Evolutionary conservation across 2,329 filamentous ascomycete genomes (phyloP).

Genomic region (Xylariales sp.): DNA sequence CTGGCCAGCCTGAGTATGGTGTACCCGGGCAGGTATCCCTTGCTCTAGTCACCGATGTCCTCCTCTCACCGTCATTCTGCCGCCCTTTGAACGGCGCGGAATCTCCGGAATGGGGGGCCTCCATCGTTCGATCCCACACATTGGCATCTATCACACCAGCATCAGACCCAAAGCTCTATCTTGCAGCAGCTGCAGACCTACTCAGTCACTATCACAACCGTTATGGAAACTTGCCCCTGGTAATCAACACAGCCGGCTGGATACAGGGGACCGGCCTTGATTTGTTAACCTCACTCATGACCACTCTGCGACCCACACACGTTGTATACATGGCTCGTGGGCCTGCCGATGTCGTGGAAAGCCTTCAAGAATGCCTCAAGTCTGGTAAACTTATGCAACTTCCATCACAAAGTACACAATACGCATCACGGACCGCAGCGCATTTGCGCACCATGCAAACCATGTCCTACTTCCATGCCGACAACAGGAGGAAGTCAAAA

Average conservation of each 20-base stretch:
- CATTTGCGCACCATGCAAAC: constrained; percentile 70
- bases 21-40: constrained; percentile 68
- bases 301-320: constrained; percentile 50
- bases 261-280: constrained; percentile 66
- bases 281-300: constrained; percentile 55
- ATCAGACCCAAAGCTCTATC: constrained; percentile 63
- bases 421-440: constrained; percentile 53
- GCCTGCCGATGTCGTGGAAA: constrained; percentile 50
- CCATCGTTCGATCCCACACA: constrained; percentile 58
- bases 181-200: constrained; percentile 60
- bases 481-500: constrained; percentile 11
- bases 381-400: constrained; percentile 42
- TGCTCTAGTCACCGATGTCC: constrained; percentile 52
- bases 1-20: constrained; percentile 71
- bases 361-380: constrained; percentile 28
- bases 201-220: constrained; percentile 50
- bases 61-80: constrained; percentile 64
- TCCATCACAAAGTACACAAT: constrained; percentile 55
- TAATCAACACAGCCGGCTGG: constrained; percentile 75
- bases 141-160: constrained; percentile 62
- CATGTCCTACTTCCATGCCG: constrained; percentile 73
- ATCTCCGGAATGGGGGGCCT: constrained; percentile 25
- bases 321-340: constrained; percentile 68
- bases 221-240: constrained; percentile 46
- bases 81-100: constrained; percentile 41